Percentiles rank a stretch among this genome's conserved stretches.
phyloP scores from a whole-genome alignment of 2,329 filamentous ascomycete genomes.

The Beauveria sp. region DNA sequence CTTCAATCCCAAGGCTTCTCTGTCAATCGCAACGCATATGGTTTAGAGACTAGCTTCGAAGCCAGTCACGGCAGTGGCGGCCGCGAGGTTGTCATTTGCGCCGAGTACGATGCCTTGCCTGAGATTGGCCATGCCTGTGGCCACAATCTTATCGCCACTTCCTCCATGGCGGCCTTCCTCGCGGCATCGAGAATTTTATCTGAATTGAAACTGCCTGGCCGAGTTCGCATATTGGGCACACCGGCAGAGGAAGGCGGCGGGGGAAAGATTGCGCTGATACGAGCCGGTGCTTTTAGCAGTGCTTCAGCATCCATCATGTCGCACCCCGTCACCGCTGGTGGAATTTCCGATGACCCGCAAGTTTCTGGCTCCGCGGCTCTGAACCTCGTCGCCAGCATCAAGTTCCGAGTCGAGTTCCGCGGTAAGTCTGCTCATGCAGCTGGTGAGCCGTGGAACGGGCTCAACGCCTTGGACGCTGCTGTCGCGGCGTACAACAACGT shows the following conservation, averaged over 20 bases:
- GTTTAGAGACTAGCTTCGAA: constrained; percentile 44
- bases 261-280: constrained; percentile 27
- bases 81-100: constrained; percentile 21
- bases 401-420: constrained; percentile 1
- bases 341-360: not conserved
- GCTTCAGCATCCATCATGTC: not conserved
- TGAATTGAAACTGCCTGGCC: constrained; percentile 23
- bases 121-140: constrained; percentile 39
- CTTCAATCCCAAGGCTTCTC: constrained; percentile 36
- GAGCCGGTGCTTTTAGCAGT: constrained; percentile 21
- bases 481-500: constrained; percentile 28
- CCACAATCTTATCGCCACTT: constrained; percentile 37
- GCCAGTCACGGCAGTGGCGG: constrained; percentile 35
- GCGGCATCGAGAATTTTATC: constrained; percentile 27
- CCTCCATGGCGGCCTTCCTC: constrained; percentile 33
- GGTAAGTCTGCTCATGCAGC: not conserved
- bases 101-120: constrained; percentile 42
- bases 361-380: constrained; percentile 20
- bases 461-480: constrained; percentile 31
- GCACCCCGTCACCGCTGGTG: not conserved
- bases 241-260: constrained; percentile 37
- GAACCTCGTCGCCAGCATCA: not conserved
- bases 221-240: constrained; percentile 33
- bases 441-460: constrained; percentile 37
- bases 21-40: constrained; percentile 42